Base-by-base conservation (phyloP, 495 filamentous ascomycete species). In the Oleoguttula mirabilis region DNA sequence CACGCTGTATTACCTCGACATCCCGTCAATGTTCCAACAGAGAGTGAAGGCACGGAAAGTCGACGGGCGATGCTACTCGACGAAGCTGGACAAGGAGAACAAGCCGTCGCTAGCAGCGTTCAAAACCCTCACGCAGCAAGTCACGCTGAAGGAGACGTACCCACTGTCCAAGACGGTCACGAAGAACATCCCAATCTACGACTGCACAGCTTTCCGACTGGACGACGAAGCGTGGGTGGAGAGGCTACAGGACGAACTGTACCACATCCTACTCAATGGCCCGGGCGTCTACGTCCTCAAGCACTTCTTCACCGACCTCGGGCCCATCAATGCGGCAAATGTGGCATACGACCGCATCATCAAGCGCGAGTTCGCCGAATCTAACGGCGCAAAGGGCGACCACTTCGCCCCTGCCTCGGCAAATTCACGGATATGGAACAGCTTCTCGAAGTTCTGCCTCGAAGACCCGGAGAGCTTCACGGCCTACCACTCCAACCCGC, bases 371-470 rank as follows among this genome's bases (percentile, higher is more conserved):
- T 38, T 16, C 12, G 20, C 22, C 6, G 21, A 41, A 23, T 40
- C 51, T 10, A 36, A 21, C 21, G 16, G 34, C 16, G 66, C 66
- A 50, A 6, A 21, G 19, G 72, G 71, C 43, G 72, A 76, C 61
- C 72, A 75, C 44, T 75, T 75, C 59, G 66, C 69, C 17, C 51
- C 57, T 8, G 43, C 58, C 30, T 66, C 63, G 32, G 53, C 55
- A 21, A 76, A 76, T 52, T 57, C 63, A 37, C 66, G 72, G 20
- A 73, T 75, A 55, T 76, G 69, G 71, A 76, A 73, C 59, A 64
- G 68, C 28, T 73, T 76, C 56, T 58, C 59, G 48, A 76, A 76
- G 48, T 72, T 75, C 50, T 63, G 59, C 46, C 48, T 63, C 21
- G 45, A 55, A 3, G 64, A 70, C 41, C 67, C 69, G 0, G 16